These are phyloP conservation scores for Penicillium sp. DNA, from an alignment of 2,329 filamentous ascomycete genomes.

Conservation along the genomic window DNA sequence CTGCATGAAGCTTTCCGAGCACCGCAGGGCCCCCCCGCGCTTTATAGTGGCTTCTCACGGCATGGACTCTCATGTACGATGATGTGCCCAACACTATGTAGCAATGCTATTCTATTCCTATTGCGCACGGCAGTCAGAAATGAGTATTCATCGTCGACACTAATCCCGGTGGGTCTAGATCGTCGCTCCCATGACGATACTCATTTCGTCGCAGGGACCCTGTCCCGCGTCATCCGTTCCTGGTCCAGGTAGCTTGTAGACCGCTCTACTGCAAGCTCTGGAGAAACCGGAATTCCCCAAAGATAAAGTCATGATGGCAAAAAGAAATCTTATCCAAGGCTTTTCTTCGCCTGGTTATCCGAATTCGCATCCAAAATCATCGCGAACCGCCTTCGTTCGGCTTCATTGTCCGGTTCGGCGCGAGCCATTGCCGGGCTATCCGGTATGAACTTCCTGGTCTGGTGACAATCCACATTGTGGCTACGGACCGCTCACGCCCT, in stretches of 20 bases:
- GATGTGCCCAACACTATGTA: slow-evolving; percentile 10
- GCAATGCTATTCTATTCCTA: neutral
- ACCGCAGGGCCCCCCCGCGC: neutral
- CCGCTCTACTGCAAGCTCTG: neutral
- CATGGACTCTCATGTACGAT: slow-evolving; percentile 13
- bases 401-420: slow-evolving; percentile 16
- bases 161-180: slow-evolving; percentile 26
- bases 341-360: slow-evolving; percentile 12
- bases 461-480: slow-evolving; percentile 30
- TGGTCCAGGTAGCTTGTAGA: slow-evolving; percentile 12
- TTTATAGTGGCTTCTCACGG: slow-evolving; percentile 4
- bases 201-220: slow-evolving; percentile 24
- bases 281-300: neutral
- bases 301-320: slow-evolving; percentile 2
- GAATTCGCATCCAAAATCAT: neutral
- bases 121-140: slow-evolving; percentile 9
- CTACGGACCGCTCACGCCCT: slow-evolving; percentile 19
- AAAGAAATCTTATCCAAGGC: slow-evolving; percentile 4
- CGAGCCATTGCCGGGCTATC: slow-evolving; percentile 26
- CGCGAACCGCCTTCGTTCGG: neutral
- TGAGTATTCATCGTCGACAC: slow-evolving; percentile 22
- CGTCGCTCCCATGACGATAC: slow-evolving; percentile 28
- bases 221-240: slow-evolving; percentile 27
- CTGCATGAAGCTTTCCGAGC: neutral
- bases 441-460: slow-evolving; percentile 26